Conservation (phyloP, 23 red algal genomes). For the Chondrus crispus region DNA sequence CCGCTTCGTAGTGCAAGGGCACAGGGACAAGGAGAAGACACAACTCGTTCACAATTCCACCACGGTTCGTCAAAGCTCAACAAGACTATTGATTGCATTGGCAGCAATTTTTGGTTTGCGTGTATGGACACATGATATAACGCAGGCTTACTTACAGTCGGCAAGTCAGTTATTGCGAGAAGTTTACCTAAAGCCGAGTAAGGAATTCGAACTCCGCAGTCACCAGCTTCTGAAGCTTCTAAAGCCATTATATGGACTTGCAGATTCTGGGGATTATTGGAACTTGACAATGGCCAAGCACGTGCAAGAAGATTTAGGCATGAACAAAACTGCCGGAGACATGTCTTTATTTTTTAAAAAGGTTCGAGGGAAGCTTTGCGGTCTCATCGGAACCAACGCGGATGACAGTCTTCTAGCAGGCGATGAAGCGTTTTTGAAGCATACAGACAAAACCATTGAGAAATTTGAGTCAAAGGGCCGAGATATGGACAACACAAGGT, state of each 20-base stretch:
- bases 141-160: constrained; percentile 43
- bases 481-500: constrained; percentile 13
- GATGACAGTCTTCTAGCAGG: constrained; percentile 20
- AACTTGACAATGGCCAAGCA: constrained; percentile 17
- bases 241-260: constrained; percentile 13
- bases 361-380: not conserved
- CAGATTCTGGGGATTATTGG: constrained; percentile 40
- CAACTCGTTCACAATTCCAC: constrained; percentile 16
- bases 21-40: not conserved
- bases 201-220: not conserved
- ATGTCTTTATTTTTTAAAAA: constrained; percentile 9
- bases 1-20: constrained; percentile 25
- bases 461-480: not conserved
- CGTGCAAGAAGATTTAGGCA: constrained; percentile 1
- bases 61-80: not conserved
- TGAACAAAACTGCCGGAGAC: not conserved
- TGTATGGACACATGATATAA: constrained; percentile 24
- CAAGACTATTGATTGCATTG: constrained; percentile 5
- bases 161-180: constrained; percentile 23
- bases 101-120: constrained; percentile 54
- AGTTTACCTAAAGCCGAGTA: constrained; percentile 12
- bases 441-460: not conserved
- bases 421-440: constrained; percentile 7
- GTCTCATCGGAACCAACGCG: not conserved
- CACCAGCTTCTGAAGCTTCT: constrained; percentile 37